Evolutionary conservation across 1,139 yeast genomes (phyloP).

Genomic region (Debaryomyces sp.): DNA sequence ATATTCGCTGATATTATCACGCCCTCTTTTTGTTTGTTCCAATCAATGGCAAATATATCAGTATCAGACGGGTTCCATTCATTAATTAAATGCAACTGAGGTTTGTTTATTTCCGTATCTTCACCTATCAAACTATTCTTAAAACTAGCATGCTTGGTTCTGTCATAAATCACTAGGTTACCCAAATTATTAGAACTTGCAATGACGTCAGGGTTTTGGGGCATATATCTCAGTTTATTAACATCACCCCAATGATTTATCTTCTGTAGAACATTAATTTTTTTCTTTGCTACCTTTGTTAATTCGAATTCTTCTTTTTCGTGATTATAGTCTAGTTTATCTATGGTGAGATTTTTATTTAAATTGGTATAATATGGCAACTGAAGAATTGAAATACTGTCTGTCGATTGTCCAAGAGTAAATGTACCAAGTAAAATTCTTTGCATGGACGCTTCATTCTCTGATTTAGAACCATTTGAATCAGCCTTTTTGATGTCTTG

Average conservation of each 20-base stretch:
- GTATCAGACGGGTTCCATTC: conserved; percentile 11
- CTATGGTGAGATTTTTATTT: conserved; percentile 33
- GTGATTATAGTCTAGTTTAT: conserved; percentile 37
- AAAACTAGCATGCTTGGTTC: conserved; percentile 55
- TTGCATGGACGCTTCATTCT: conserved; percentile 26
- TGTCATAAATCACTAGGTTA: conserved; percentile 47
- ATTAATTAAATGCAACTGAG: conserved; percentile 29
- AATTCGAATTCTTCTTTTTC: conserved; percentile 48
- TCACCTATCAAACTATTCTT: conserved; percentile 31
- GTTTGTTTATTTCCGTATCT: conserved; percentile 32
- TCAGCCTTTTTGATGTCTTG: conserved; percentile 1
- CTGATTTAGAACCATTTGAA: not conserved
- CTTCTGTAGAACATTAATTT: conserved; percentile 37
- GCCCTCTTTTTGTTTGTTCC: conserved; percentile 47
- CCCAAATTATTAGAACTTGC: conserved; percentile 47
- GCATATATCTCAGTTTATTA: conserved; percentile 43
- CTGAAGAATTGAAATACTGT: conserved; percentile 42
- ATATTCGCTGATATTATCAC: conserved; percentile 36
- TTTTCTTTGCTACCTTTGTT: conserved; percentile 28
- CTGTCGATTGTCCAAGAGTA: conserved; percentile 46
- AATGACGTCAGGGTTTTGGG: conserved; percentile 47
- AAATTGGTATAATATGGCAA: conserved; percentile 37
- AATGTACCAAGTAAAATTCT: conserved; percentile 45
- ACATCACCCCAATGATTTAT: conserved; percentile 51
- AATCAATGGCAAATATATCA: conserved; percentile 48